Conservation (phyloP, 495 filamentous ascomycete genomes). For the Hypoxylon intermedium region DNA sequence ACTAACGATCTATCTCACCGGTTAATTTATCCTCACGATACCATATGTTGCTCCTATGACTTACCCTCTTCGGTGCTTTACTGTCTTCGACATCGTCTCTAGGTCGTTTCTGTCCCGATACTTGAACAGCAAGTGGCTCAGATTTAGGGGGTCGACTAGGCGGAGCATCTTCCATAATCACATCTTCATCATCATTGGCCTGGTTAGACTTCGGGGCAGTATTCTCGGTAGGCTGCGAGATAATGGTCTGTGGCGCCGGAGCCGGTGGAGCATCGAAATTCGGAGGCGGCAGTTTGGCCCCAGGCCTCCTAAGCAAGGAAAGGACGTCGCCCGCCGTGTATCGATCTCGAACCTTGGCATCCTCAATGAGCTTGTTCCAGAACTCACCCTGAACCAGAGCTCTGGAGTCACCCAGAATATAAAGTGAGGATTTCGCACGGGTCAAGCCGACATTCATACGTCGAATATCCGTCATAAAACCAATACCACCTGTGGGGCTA, state of each 20-base stretch:
- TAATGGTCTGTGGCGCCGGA: slow-evolving; percentile 2
- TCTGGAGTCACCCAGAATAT: slow-evolving; percentile 90
- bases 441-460: slow-evolving; percentile 99
- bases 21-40: slow-evolving; percentile 16
- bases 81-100: slow-evolving; percentile 39
- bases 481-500: slow-evolving; percentile 84
- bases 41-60: neutral
- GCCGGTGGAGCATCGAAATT: slow-evolving; percentile 17
- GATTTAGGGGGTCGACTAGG: slow-evolving; percentile 22
- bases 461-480: slow-evolving; percentile 96
- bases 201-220: slow-evolving; percentile 1
- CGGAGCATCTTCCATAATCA: slow-evolving; percentile 42
- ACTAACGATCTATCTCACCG: slow-evolving; percentile 27
- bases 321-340: slow-evolving; percentile 76
- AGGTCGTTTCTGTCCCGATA: slow-evolving; percentile 43
- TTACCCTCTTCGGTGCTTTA: slow-evolving; percentile 46
- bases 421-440: slow-evolving; percentile 92
- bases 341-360: slow-evolving; percentile 74
- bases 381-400: slow-evolving; percentile 85
- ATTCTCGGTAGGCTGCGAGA: neutral
- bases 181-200: slow-evolving; percentile 20
- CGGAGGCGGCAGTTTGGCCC: slow-evolving; percentile 27
- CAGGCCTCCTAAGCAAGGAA: slow-evolving; percentile 50
- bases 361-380: slow-evolving; percentile 83
- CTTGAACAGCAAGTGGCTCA: slow-evolving; percentile 37